These are phyloP conservation scores for Arthroderma uncinatum DNA, from an alignment of 2,329 filamentous ascomycete genomes.

Conservation along the genomic window DNA sequence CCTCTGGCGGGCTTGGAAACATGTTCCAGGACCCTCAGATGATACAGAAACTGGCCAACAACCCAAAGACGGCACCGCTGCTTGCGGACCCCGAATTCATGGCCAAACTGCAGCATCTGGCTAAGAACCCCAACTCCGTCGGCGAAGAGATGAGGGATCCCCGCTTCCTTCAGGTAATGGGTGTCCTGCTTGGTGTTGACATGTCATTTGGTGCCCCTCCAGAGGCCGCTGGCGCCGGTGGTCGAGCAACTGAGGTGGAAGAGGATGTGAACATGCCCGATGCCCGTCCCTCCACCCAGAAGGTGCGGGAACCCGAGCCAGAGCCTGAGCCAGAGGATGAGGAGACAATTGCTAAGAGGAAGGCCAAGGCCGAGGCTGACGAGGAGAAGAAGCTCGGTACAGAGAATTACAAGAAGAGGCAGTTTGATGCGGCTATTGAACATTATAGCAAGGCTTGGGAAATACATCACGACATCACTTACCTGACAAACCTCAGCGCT, in stretches of 20 bases:
- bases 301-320: slow-evolving; percentile 33
- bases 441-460: slow-evolving; percentile 97
- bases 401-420: slow-evolving; percentile 94
- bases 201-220: slow-evolving; percentile 58
- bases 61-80: slow-evolving; percentile 80
- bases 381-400: slow-evolving; percentile 91
- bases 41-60: slow-evolving; percentile 77
- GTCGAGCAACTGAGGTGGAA: slow-evolving; percentile 41
- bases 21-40: slow-evolving; percentile 94
- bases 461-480: slow-evolving; percentile 87
- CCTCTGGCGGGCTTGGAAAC: slow-evolving; percentile 64
- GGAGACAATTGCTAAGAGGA: slow-evolving; percentile 70
- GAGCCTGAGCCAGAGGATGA: slow-evolving; percentile 61
- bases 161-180: slow-evolving; percentile 84
- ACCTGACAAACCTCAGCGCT: slow-evolving; percentile 90
- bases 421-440: slow-evolving; percentile 87
- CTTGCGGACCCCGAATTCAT: slow-evolving; percentile 82
- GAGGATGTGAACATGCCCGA: slow-evolving; percentile 74
- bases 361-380: slow-evolving; percentile 85
- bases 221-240: slow-evolving; percentile 34
- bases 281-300: slow-evolving; percentile 38
- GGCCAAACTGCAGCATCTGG: slow-evolving; percentile 71
- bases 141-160: slow-evolving; percentile 79
- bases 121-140: slow-evolving; percentile 67
- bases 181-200: slow-evolving; percentile 85